Percentiles rank a stretch among this genome's conserved stretches.
These are phyloP conservation scores for Apiospora pterosperma DNA, from an alignment of 2,329 filamentous ascomycete species.

Conservation along the genomic window DNA sequence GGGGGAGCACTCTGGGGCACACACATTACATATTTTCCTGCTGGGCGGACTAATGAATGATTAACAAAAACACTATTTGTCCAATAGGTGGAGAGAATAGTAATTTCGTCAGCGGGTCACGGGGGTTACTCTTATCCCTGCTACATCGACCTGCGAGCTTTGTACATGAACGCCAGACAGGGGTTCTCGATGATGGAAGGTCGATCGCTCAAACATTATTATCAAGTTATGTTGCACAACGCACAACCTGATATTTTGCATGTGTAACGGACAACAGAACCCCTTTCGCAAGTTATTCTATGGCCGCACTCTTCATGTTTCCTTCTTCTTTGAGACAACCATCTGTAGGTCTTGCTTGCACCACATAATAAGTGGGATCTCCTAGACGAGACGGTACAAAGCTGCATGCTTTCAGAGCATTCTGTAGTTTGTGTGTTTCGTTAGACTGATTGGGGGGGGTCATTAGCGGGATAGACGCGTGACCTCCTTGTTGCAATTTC, in stretches of 20 bases:
- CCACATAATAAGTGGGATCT: neutral
- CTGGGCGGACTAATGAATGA: neutral
- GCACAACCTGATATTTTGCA: neutral
- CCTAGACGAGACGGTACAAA: too few relatives aligned
- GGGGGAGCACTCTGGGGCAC: neutral
- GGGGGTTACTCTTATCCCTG: neutral
- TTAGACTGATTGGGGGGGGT: neutral
- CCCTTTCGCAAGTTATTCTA: neutral
- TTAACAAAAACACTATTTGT: neutral
- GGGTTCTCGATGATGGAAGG: neutral
- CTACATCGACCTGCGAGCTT: neutral
- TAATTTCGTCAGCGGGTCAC: slow-evolving; percentile 2
- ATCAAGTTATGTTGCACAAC: neutral
- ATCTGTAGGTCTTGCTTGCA: neutral
- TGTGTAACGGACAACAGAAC: neutral
- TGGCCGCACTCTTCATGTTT: neutral
- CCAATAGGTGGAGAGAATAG: neutral
- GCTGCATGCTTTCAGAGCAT: too few relatives aligned
- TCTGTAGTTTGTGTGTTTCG: too few relatives aligned
- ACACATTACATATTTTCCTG: neutral
- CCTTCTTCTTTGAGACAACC: neutral
- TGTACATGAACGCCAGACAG: neutral
- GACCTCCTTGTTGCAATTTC: neutral
- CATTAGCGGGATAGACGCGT: neutral
- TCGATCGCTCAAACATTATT: neutral